Evolutionary conservation across 768 basidiomycete species (phyloP).

Genomic region (Glaciozyma antarctica): DNA sequence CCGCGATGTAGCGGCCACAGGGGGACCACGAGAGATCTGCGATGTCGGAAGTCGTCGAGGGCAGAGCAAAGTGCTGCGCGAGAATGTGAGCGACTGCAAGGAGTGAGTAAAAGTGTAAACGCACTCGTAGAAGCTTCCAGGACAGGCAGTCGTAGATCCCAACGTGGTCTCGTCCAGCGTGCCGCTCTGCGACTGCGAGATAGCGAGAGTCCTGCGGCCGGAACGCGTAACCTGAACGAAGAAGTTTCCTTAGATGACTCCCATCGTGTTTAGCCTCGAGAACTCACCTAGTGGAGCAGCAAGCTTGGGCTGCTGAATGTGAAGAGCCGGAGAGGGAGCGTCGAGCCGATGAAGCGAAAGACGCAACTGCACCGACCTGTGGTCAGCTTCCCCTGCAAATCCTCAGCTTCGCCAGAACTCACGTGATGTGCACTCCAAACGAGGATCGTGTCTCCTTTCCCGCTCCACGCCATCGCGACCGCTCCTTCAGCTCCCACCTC

Average conservation of each 20-base stretch:
- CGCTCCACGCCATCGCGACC: slow-evolving; percentile 11
- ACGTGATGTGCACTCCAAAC: slow-evolving; percentile 19
- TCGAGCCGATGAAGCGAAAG: slow-evolving; percentile 24
- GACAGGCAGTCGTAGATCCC: slow-evolving; percentile 39
- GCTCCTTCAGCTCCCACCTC: slow-evolving; percentile 26
- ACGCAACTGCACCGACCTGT: slow-evolving; percentile 16
- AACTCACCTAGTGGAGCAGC: slow-evolving; percentile 8
- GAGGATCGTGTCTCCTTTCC: background rate
- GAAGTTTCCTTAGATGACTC: background rate
- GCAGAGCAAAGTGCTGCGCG: slow-evolving; percentile 39
- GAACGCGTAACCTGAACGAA: slow-evolving; percentile 18
- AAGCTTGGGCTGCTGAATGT: slow-evolving; percentile 22
- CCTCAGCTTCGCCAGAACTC: background rate
- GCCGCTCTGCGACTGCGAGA: slow-evolving; percentile 40
- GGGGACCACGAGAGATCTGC: slow-evolving; percentile 40
- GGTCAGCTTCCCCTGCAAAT: background rate
- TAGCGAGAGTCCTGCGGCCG: slow-evolving; percentile 34
- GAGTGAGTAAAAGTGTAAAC: background rate
- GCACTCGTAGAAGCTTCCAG: slow-evolving; percentile 6
- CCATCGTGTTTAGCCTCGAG: background rate
- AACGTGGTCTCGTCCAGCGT: slow-evolving; percentile 38
- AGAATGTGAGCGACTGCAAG: background rate
- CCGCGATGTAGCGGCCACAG: slow-evolving; percentile 39
- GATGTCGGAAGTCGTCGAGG: slow-evolving; percentile 37
- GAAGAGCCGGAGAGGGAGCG: background rate